Evolutionary conservation across 768 basidiomycete species (phyloP).

Genomic region (Dacryopinax spathularia): DNA sequence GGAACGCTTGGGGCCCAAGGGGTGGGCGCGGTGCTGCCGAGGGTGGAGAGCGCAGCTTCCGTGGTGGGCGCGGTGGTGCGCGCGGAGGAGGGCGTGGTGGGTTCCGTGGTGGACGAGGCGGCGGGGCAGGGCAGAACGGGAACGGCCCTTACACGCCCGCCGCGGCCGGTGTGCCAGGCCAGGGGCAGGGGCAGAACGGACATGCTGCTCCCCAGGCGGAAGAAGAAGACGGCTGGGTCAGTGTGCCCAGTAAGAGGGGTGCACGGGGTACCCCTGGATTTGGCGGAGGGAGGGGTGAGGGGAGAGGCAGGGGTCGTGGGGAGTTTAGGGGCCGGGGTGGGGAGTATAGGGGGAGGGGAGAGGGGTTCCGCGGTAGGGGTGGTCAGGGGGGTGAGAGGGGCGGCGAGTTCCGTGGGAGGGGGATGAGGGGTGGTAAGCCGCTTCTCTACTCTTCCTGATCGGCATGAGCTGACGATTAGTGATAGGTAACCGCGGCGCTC

Average conservation of each 20-base stretch:
- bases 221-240: not conserved
- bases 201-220: slow-evolving; percentile 29
- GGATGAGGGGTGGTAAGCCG: not conserved
- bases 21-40: not conserved
- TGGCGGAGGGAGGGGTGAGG: not conserved
- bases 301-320: not conserved
- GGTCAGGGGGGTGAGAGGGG: not conserved
- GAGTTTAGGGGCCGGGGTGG: not conserved
- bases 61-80: not conserved
- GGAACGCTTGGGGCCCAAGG: not conserved
- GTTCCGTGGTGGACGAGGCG: not conserved
- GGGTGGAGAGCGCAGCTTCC: not conserved
- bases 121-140: not conserved
- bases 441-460: not conserved
- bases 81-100: not conserved
- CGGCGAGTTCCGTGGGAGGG: not conserved
- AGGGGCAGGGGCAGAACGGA: not conserved
- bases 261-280: not conserved
- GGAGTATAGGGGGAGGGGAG: not conserved
- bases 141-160: not conserved
- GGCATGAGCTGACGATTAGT: not conserved
- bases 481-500: not conserved
- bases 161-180: not conserved
- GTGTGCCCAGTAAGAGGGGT: not conserved
- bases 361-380: not conserved